phyloP scores from a whole-genome alignment of 2,329 filamentous ascomycete genomes.

The Aspergillus aculeatus region DNA sequence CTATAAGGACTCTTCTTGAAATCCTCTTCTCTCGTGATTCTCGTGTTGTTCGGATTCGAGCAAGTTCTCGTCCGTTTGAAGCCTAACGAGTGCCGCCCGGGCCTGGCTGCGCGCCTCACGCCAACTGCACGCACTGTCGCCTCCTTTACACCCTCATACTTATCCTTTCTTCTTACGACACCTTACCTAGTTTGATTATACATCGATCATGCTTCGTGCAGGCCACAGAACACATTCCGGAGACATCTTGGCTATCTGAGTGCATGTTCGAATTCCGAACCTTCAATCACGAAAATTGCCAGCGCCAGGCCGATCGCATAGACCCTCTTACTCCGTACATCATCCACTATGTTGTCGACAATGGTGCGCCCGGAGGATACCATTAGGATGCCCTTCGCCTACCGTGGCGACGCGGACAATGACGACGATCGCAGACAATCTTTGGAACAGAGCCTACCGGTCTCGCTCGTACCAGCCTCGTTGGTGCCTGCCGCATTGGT shows the following conservation, averaged over 20 bases:
- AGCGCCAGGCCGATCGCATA: background rate
- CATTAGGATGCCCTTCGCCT: conserved; percentile 32
- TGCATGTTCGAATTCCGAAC: conserved; percentile 9
- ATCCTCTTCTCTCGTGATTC: background rate
- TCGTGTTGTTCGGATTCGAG: background rate
- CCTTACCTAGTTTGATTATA: background rate
- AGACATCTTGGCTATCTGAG: conserved; percentile 18
- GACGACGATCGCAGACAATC: conserved; percentile 28
- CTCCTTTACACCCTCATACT: background rate
- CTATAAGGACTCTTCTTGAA: too few species aligned
- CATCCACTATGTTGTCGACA: conserved; percentile 29
- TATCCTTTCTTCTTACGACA: background rate
- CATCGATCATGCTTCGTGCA: conserved; percentile 23
- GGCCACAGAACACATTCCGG: conserved; percentile 12
- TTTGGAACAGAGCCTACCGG: conserved; percentile 28
- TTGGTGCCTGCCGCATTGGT: conserved; percentile 18
- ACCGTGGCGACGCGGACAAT: conserved; percentile 34
- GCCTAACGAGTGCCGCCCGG: conserved; percentile 14
- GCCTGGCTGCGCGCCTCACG: conserved; percentile 13
- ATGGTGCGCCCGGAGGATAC: conserved; percentile 42
- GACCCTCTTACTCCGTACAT: conserved; percentile 1
- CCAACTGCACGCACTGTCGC: conserved; percentile 1
- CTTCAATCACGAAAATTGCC: background rate
- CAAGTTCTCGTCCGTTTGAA: conserved; percentile 14
- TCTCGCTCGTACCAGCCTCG: conserved; percentile 23